Evolutionary conservation across 192 early-diverging fungal species (phyloP).

Genomic region (Borealophlyctis nickersoniae): DNA sequence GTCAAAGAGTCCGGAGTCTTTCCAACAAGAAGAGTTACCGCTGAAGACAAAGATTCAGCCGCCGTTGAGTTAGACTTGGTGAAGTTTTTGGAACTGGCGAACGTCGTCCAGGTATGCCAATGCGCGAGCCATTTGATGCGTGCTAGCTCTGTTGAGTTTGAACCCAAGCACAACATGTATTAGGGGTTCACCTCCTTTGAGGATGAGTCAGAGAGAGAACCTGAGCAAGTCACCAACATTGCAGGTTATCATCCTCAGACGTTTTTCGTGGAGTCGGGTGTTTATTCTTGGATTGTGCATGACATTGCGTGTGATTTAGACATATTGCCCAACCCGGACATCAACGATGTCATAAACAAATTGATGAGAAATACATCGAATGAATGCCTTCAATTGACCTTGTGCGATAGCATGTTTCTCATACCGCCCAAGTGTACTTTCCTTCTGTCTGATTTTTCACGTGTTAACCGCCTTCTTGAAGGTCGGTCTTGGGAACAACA

Average conservation of each 20-base stretch:
- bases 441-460: constrained; percentile 29
- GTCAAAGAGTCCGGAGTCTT: neutral
- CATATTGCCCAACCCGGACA: neutral
- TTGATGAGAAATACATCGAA: constrained; percentile 6
- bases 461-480: neutral
- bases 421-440: constrained; percentile 27
- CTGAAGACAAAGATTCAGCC: too few species aligned
- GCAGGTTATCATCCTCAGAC: neutral
- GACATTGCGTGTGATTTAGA: constrained; percentile 1
- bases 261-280: neutral
- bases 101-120: neutral
- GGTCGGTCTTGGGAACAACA: constrained; percentile 6
- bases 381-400: neutral
- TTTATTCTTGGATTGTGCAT: neutral
- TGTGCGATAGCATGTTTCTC: constrained; percentile 18
- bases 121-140: neutral
- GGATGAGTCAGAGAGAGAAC: neutral
- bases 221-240: neutral
- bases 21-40: neutral
- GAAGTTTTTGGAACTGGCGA: constrained; percentile 14
- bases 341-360: constrained; percentile 5
- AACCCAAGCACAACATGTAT: neutral
- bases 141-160: neutral
- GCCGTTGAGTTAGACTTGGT: constrained; percentile 19
- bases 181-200: neutral